Conservation (phyloP, 2,329 filamentous ascomycete species). For the Cordyceps javanica region DNA sequence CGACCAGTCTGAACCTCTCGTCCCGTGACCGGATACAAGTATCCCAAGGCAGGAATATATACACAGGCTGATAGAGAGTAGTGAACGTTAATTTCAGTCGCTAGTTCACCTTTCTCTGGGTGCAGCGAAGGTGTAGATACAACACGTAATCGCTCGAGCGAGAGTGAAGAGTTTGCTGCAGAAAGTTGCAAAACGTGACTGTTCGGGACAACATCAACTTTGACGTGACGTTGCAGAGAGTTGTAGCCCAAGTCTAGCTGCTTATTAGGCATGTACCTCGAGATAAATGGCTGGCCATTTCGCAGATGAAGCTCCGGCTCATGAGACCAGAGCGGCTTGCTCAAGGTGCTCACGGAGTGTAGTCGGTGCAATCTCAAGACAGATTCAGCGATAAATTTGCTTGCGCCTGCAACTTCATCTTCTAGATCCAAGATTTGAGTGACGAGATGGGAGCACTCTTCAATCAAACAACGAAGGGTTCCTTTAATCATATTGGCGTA, state of each 20-base stretch:
- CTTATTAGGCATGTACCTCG: conserved; percentile 3
- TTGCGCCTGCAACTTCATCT: background rate
- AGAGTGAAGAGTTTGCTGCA: background rate
- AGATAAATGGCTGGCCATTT: background rate
- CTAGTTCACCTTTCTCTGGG: background rate
- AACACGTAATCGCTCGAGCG: background rate
- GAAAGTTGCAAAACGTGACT: background rate
- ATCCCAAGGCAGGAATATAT: background rate
- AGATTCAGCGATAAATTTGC: background rate
- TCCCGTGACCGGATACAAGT: background rate
- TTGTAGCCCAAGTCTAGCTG: conserved; percentile 12
- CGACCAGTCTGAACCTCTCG: background rate
- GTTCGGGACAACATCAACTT: background rate
- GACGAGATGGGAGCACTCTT: background rate
- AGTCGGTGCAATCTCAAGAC: background rate
- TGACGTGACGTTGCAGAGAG: background rate
- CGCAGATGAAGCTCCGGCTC: background rate
- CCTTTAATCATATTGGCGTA: conserved; percentile 6
- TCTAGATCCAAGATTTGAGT: background rate
- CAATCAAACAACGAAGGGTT: background rate
- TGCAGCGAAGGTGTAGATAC: background rate
- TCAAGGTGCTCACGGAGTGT: background rate
- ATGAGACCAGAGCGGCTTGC: background rate
- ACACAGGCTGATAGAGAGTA: background rate
- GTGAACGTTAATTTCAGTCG: background rate